Base-by-base conservation (phyloP, 2,329 filamentous ascomycete genomes). In the Scytalidium lignicola region DNA sequence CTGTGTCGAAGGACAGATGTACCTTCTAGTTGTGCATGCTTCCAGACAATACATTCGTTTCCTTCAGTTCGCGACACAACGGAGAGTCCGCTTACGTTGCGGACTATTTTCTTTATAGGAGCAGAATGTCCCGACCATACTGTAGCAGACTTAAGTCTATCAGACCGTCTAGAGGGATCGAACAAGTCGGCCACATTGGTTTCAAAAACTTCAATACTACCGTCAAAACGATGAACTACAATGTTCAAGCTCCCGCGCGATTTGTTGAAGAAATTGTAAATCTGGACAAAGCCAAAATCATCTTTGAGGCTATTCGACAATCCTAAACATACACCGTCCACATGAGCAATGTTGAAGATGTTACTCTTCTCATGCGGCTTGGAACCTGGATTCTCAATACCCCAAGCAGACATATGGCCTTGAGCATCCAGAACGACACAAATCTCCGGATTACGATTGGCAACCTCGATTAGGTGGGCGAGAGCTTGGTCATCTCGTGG, bases 391-490 rank as follows among this genome's bases (percentile, higher is more conserved):
- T 92, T 91, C 65, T 97, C 91, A 49, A 99, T 70, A 0, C 90
- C 92, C 88, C 92, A 96, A 0, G 89, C 90, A 39, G 88, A 90
- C 86, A 97, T 89, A 56, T 85, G 83, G 1, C 92, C 92, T 43
- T 78, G 74, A n/a, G 85, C 83, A 66, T 97, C 90, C 43, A 96
- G 74, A 8, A 92, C 83, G 20, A 97, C 76, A 57, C 90, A 93
- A 2, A 99, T 81, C 64, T 99, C 93, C 0, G 91, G 89, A 49
- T 79, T 87, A 46, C 85, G 85, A 53, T 92, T 93, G 9, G 90
- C 89, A 57, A 96, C 79, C 57, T 90, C 86, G 41, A 95, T 86
- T 4, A 97, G 73, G 62, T 95, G 89, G 58, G 93, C 85, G 45
- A 96, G 73, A 5, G 88, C 86, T 54, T 88, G 79, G 51, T 86